Conservation (phyloP, 164 flowering plant genomes). For the Echeveria elegans region DNA sequence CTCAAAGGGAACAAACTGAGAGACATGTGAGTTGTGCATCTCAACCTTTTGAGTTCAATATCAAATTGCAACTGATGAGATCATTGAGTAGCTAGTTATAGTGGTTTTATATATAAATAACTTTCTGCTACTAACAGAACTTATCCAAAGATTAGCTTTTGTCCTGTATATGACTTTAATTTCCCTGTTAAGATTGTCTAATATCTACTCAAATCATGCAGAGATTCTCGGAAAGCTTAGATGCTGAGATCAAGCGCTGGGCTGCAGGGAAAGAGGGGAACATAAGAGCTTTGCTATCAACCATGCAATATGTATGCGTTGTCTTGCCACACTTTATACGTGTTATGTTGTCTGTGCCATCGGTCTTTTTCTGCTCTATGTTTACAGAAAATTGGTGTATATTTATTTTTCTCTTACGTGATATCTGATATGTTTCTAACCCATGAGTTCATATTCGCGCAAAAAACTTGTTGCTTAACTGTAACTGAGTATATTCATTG, state of each 20-base stretch:
- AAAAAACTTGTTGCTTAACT: background rate
- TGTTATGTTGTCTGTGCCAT: background rate
- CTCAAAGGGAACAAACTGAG: constrained; percentile 76
- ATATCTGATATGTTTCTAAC: background rate
- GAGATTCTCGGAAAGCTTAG: constrained; percentile 76
- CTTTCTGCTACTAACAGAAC: background rate
- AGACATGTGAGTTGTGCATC: constrained; percentile 48
- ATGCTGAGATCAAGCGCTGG: constrained; percentile 86
- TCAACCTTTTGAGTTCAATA: background rate
- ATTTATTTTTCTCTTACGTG: background rate
- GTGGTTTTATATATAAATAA: no score
- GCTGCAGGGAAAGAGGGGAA: constrained; percentile 91
- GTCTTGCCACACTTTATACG: constrained; percentile 3
- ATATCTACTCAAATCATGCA: constrained; percentile 18
- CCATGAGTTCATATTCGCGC: background rate
- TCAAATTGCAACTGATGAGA: background rate
- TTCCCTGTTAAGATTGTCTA: background rate
- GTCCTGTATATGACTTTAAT: background rate
- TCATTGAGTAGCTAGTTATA: no score
- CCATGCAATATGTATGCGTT: constrained; percentile 69
- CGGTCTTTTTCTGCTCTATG: background rate
- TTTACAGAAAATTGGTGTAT: background rate
- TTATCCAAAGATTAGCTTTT: background rate
- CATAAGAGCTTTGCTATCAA: constrained; percentile 76
- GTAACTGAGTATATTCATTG: background rate